Percentiles rank a stretch among this genome's conserved stretches.
These are phyloP conservation scores for Diatrype stigma DNA, from an alignment of 2,329 filamentous ascomycete genomes.

Conservation along the genomic window DNA sequence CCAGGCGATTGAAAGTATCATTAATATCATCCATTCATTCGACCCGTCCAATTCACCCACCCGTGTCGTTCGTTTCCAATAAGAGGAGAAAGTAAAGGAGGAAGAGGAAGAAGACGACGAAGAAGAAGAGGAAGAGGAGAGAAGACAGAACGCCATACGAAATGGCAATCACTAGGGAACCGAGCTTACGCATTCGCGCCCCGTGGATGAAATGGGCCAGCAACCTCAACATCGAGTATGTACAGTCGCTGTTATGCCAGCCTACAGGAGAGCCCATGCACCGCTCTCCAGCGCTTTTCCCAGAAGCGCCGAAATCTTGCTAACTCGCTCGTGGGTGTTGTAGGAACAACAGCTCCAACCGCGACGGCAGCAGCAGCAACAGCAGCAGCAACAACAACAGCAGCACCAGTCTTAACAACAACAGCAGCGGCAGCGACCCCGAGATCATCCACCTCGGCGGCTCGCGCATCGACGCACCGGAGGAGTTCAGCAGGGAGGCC, in stretches of 20 bases:
- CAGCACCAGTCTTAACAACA: background rate
- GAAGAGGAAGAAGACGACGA: too few relatives aligned
- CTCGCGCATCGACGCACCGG: slow-evolving; percentile 12
- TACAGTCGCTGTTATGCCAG: background rate
- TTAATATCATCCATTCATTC: too few relatives aligned
- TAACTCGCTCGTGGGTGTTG: background rate
- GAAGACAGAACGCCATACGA: too few relatives aligned
- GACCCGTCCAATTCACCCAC: too few relatives aligned
- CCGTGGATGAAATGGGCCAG: slow-evolving; percentile 19
- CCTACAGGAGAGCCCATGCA: background rate
- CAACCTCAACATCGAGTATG: slow-evolving; percentile 1
- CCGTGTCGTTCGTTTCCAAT: too few relatives aligned
- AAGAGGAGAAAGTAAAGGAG: too few relatives aligned
- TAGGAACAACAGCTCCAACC: slow-evolving; percentile 1
- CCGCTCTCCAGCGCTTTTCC: too few relatives aligned
- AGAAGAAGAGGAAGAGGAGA: too few relatives aligned
- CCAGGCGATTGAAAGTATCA: too few relatives aligned
- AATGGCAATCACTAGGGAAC: slow-evolving; percentile 16
- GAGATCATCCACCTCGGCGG: slow-evolving; percentile 21
- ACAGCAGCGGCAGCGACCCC: background rate
- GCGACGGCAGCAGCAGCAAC: background rate
- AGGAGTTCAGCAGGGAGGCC: background rate
- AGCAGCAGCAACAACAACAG: slow-evolving; percentile 5
- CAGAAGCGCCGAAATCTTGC: too few relatives aligned
- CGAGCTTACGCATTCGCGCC: slow-evolving; percentile 13